These are phyloP conservation scores for Pleurotus tuber-regium DNA, from an alignment of 768 basidiomycete species.

Conservation along the genomic window DNA sequence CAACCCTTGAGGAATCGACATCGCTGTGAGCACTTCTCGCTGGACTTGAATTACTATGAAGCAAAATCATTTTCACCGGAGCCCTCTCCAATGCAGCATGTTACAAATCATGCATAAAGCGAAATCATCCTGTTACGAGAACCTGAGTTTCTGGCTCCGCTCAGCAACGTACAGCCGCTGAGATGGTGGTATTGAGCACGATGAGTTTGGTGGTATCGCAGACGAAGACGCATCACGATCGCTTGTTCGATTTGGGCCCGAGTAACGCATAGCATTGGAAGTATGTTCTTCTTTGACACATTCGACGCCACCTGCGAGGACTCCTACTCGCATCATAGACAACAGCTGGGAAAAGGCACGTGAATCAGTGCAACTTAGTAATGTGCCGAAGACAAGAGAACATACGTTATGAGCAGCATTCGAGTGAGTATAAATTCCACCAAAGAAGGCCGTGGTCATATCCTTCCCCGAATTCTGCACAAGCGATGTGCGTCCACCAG, in stretches of 20 bases:
- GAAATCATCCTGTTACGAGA: background rate
- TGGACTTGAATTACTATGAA: no score
- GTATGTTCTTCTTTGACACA: slow-evolving; percentile 16
- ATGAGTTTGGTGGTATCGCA: slow-evolving; percentile 25
- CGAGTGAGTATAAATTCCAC: slow-evolving; percentile 79
- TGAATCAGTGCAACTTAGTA: background rate
- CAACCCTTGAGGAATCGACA: no score
- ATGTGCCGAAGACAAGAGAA: slow-evolving; percentile 11
- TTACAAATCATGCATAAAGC: no score
- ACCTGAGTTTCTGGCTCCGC: slow-evolving; percentile 6
- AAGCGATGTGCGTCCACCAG: slow-evolving; percentile 69
- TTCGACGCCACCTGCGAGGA: slow-evolving; percentile 64
- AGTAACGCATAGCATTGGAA: background rate
- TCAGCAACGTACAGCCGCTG: slow-evolving; percentile 41
- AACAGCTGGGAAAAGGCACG: slow-evolving; percentile 43
- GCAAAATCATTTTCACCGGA: no score
- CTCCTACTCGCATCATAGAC: slow-evolving; percentile 75
- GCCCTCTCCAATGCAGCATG: no score
- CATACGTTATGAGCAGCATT: slow-evolving; percentile 79
- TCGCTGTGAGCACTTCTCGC: no score
- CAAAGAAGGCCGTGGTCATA: slow-evolving; percentile 82
- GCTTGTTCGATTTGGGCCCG: background rate
- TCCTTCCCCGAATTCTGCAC: slow-evolving; percentile 70
- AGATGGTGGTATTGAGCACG: slow-evolving; percentile 43
- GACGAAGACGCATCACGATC: background rate